A percentile compares a stretch with the other conserved stretches of the same genome.
Conservation (phyloP, 768 basidiomycete genomes). For the Jaapia argillacea region DNA sequence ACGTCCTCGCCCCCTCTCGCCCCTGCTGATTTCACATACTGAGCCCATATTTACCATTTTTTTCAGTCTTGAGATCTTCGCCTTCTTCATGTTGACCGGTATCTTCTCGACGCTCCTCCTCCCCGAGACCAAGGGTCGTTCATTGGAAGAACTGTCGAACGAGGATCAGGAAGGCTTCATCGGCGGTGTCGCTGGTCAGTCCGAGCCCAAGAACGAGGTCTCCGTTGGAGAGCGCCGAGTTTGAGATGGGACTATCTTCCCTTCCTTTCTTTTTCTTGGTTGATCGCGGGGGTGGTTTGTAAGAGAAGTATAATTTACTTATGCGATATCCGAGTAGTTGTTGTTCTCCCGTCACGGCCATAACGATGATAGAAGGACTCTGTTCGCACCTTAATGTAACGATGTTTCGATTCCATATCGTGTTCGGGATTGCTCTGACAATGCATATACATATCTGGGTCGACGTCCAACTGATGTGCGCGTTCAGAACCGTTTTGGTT, state of each 20-base stretch:
- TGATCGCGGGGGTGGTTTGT: background rate
- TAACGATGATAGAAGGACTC: background rate
- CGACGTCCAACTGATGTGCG: too few species aligned
- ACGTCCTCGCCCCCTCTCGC: slow-evolving; percentile 19
- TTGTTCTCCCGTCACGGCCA: background rate
- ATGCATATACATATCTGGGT: too few species aligned
- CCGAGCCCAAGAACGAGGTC: slow-evolving; percentile 1
- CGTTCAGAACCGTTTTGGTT: too few species aligned
- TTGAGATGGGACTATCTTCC: background rate
- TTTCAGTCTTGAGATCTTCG: slow-evolving; percentile 64
- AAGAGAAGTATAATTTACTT: background rate
- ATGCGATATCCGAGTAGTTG: background rate
- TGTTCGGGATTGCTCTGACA: too few species aligned
- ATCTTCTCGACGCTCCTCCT: slow-evolving; percentile 72
- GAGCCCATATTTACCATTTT: slow-evolving; percentile 1
- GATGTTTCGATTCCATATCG: too few species aligned
- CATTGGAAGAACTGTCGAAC: slow-evolving; percentile 66
- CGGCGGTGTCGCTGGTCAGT: slow-evolving; percentile 14
- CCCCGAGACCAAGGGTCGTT: slow-evolving; percentile 63
- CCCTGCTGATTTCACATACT: slow-evolving; percentile 1
- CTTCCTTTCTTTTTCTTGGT: background rate
- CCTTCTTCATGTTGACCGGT: slow-evolving; percentile 81
- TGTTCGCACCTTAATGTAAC: background rate
- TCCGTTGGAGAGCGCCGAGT: too few species aligned
- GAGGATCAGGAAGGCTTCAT: slow-evolving; percentile 61